Conservation (phyloP, 2,329 filamentous ascomycete species). For the Sordariomycetes sp. region DNA sequence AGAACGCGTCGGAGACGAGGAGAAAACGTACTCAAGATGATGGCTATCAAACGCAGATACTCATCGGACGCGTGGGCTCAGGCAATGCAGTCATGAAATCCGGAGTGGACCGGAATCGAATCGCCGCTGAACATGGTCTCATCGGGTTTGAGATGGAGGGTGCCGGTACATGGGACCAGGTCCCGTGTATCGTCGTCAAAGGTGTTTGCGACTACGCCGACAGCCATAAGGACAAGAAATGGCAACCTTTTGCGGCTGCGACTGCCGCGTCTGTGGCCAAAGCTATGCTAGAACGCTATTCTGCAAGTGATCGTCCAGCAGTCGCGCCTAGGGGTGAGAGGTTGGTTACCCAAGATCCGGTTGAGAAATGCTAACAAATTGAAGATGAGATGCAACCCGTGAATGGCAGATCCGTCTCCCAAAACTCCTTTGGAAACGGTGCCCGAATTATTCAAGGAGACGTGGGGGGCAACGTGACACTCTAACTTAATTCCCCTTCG, state of each 20-base stretch:
- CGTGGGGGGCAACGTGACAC: not conserved
- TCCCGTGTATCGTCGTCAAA: slow-evolving; percentile 27
- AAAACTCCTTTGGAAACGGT: not conserved
- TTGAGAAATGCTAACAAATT: no score
- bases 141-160: slow-evolving; percentile 25
- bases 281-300: not conserved
- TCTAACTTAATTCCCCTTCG: not conserved
- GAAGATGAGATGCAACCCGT: not conserved
- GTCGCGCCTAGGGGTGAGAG: no score
- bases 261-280: slow-evolving; percentile 21
- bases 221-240: slow-evolving; percentile 13
- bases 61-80: slow-evolving; percentile 26
- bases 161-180: slow-evolving; percentile 17
- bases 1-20: not conserved
- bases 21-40: not conserved
- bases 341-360: no score
- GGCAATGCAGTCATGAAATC: slow-evolving; percentile 27
- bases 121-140: slow-evolving; percentile 11
- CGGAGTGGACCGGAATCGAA: slow-evolving; percentile 20
- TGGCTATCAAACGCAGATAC: slow-evolving; percentile 18
- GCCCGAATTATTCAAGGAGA: not conserved
- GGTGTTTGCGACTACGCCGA: slow-evolving; percentile 24
- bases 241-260: slow-evolving; percentile 28
- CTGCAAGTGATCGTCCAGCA: not conserved
- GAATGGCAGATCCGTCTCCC: not conserved